Evolutionary conservation across 1,139 yeast genomes (phyloP).

Genomic region (Candida pseudoviswanathii): DNA sequence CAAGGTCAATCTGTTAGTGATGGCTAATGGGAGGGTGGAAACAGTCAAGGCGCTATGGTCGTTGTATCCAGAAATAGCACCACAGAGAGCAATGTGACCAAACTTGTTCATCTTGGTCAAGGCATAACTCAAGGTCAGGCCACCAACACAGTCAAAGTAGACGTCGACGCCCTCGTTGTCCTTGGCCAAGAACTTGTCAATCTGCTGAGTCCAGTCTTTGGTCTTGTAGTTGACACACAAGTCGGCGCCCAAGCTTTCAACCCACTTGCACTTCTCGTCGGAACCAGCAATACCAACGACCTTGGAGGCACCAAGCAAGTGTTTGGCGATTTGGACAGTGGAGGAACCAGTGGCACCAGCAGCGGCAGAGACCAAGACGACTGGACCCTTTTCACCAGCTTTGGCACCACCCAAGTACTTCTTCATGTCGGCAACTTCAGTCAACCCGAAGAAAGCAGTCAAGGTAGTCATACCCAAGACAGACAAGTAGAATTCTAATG

Average conservation of each 20-base stretch:
- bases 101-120: slow-evolving; percentile 39
- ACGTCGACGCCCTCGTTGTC: slow-evolving; percentile 45
- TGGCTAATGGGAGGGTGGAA: slow-evolving; percentile 43
- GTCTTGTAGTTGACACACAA: slow-evolving; percentile 57
- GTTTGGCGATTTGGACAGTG: slow-evolving; percentile 60
- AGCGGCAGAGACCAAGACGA: slow-evolving; percentile 63
- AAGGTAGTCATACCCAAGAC: slow-evolving; percentile 56
- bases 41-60: slow-evolving; percentile 36
- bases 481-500: slow-evolving; percentile 28
- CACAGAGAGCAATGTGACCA: slow-evolving; percentile 60
- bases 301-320: slow-evolving; percentile 52
- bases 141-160: slow-evolving; percentile 67
- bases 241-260: slow-evolving; percentile 59
- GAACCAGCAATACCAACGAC: slow-evolving; percentile 71
- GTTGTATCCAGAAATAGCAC: slow-evolving; percentile 63
- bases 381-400: slow-evolving; percentile 32
- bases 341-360: slow-evolving; percentile 72
- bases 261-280: slow-evolving; percentile 54
- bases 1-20: slow-evolving; percentile 49
- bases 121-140: slow-evolving; percentile 54
- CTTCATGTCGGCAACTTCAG: slow-evolving; percentile 43
- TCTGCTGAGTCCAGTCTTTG: slow-evolving; percentile 42
- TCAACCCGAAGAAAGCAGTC: slow-evolving; percentile 64
- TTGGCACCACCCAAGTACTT: slow-evolving; percentile 10
- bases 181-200: slow-evolving; percentile 47